These are phyloP conservation scores for Russula vinacea DNA, from an alignment of 768 basidiomycete genomes.

Conservation along the genomic window DNA sequence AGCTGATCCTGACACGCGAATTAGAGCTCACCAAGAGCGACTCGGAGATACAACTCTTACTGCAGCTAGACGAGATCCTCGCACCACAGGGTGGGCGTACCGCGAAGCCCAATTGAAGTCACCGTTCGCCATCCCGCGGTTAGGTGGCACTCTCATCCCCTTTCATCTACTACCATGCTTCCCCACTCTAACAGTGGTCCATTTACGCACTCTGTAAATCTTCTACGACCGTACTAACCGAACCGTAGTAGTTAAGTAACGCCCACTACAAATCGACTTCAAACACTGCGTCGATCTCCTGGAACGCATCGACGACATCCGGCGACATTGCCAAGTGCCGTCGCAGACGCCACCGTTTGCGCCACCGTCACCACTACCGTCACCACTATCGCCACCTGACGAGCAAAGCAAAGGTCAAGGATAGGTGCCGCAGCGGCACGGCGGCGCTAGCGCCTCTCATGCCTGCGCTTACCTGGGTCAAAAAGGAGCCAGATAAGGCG, in stretches of 20 bases:
- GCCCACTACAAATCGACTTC: slow-evolving; percentile 45
- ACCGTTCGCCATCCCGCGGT: slow-evolving; percentile 41
- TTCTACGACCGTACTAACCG: slow-evolving; percentile 8
- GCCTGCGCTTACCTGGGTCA: slow-evolving; percentile 46
- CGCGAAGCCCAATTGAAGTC: slow-evolving; percentile 37
- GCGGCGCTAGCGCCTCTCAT: slow-evolving; percentile 35
- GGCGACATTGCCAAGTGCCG: slow-evolving; percentile 32
- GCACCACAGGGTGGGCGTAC: slow-evolving; percentile 39
- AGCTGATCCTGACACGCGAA: slow-evolving; percentile 34
- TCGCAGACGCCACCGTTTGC: neutral
- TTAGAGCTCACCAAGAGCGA: slow-evolving; percentile 25
- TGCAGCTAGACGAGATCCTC: slow-evolving; percentile 33
- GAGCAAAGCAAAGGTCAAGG: slow-evolving; percentile 1
- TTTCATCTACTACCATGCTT: neutral
- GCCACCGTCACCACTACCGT: slow-evolving; percentile 11
- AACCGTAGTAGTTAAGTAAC: slow-evolving; percentile 32
- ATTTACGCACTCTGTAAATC: slow-evolving; percentile 28
- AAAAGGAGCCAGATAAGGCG: slow-evolving; percentile 39
- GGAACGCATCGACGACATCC: slow-evolving; percentile 38
- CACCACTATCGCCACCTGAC: slow-evolving; percentile 24
- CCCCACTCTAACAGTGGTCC: slow-evolving; percentile 36
- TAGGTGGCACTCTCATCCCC: slow-evolving; percentile 33
- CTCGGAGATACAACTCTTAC: slow-evolving; percentile 36
- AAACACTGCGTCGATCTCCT: slow-evolving; percentile 41
- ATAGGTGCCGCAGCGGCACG: slow-evolving; percentile 16